Base-by-base conservation (phyloP, 2,329 filamentous ascomycete species). In the Fusarium humuli region DNA sequence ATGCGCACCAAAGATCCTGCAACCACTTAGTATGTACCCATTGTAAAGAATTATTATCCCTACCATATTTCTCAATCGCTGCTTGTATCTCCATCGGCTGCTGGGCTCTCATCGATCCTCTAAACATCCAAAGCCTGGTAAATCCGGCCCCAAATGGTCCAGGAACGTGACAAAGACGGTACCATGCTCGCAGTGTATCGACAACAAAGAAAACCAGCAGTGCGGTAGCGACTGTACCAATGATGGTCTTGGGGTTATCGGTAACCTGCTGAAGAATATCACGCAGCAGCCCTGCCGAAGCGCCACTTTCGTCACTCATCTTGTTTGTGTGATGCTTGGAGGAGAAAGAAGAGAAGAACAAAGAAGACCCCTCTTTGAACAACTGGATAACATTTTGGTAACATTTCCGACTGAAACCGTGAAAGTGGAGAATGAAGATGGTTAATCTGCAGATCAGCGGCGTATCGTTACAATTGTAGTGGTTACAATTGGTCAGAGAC, bases 91-190 rank as follows among this genome's bases (percentile, higher is more conserved):
- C 69, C 27, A 70, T 64, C n/a, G 76, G 77, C 9, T 75, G 74
- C 5, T 48, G 57, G 14, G 70, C 70, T 10, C 70, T 73, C 41
- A 78, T 63, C 2, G 77, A 76, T 16, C 71, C 60, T 40, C 48
- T 65, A 5, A 78, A 67, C 65, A 79, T 75, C 77, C 79, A 80
- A 23, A 70, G 73, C 45, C 79, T 78, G 57, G 76, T 79, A 48
- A 80, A 71, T 16, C 73, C 73, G 13, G 76, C 77, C 67, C 75
- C 73, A 56, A 77, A 77, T 1, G 79, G 79, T 1, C 79, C 79
- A 0, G 78, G 79, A 23, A 81, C 62, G 55, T 80, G 77, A 10
- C 74, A 78, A 32, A 81, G 72, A 41, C 77, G 77, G 57, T 76
- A 71, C 78, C 79, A 80, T 2, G 48, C 16, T 6, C 64, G 66